Evolutionary conservation across 2,329 filamentous ascomycete species (phyloP).

Genomic region (Colletotrichum musae): DNA sequence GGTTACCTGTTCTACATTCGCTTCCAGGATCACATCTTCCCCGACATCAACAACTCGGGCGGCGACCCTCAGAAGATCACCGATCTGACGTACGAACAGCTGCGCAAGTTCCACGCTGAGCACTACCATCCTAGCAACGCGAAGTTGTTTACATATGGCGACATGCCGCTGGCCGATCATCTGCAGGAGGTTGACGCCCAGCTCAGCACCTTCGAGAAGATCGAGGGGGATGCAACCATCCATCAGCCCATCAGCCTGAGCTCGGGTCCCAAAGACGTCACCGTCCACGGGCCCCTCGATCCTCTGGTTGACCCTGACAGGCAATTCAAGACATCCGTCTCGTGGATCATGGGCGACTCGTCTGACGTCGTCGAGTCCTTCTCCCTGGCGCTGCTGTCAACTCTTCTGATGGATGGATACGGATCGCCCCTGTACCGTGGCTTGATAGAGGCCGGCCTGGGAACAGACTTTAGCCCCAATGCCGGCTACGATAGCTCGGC

Average conservation of each 20-base stretch:
- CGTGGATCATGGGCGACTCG: conserved; percentile 91
- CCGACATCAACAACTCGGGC: conserved; percentile 95
- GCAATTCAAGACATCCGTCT: conserved; percentile 94
- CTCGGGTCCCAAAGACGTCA: conserved; percentile 76
- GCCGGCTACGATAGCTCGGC: conserved; percentile 89
- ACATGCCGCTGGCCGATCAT: conserved; percentile 89
- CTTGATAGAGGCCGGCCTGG: conserved; percentile 89
- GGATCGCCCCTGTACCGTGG: conserved; percentile 93
- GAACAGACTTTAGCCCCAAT: conserved; percentile 95
- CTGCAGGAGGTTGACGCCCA: conserved; percentile 83
- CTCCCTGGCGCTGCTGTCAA: conserved; percentile 85
- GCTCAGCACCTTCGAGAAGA: conserved; percentile 80
- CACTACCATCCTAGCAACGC: conserved; percentile 99
- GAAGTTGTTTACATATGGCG: conserved; percentile 95
- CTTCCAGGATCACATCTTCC: conserved; percentile 95
- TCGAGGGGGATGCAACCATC: conserved; percentile 78
- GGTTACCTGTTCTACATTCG: conserved; percentile 96
- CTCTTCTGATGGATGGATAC: conserved; percentile 91
- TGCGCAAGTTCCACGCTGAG: conserved; percentile 88
- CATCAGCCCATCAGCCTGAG: conserved; percentile 82
- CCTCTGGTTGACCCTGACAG: conserved; percentile 87
- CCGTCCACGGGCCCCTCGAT: conserved; percentile 85
- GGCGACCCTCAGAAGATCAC: conserved; percentile 98
- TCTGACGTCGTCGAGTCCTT: conserved; percentile 90
- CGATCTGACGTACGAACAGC: conserved; percentile 90